Percentiles rank a stretch among this genome's conserved stretches.
These are phyloP conservation scores for Phytophthora palmivora DNA, from an alignment of 352 stramenopile species.

Conservation along the genomic window DNA sequence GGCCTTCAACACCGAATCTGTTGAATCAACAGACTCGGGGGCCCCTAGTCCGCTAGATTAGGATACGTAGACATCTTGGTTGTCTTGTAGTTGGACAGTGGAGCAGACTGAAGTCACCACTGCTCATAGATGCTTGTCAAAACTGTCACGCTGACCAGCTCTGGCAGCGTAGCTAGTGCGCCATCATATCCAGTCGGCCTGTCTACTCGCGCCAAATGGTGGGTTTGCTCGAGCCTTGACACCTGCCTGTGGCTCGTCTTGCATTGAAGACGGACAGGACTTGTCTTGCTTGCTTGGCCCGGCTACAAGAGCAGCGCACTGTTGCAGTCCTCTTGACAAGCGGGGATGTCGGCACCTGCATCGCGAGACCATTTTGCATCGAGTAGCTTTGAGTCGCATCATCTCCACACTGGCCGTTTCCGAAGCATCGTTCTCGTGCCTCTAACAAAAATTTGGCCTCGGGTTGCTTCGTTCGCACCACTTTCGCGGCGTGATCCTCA, in stretches of 20 bases:
- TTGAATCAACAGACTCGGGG: no score
- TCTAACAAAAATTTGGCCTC: slow-evolving; percentile 14
- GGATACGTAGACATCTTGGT: not conserved
- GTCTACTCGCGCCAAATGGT: slow-evolving; percentile 18
- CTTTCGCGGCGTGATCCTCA: slow-evolving; percentile 13
- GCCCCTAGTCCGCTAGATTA: no score
- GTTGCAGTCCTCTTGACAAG: not conserved
- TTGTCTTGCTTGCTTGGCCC: slow-evolving; percentile 16
- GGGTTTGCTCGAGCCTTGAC: slow-evolving; percentile 17
- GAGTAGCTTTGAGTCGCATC: slow-evolving; percentile 4
- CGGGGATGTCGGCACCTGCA: not conserved
- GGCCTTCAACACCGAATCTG: not conserved
- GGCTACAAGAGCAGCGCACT: slow-evolving; percentile 17
- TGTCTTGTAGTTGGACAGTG: slow-evolving; percentile 1
- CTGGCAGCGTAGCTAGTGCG: not conserved
- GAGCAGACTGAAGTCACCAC: not conserved
- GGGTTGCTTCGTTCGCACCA: slow-evolving; percentile 3
- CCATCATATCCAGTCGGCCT: slow-evolving; percentile 24
- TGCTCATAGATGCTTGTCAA: not conserved
- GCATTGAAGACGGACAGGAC: slow-evolving; percentile 13
- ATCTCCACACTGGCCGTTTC: slow-evolving; percentile 4
- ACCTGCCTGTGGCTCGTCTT: slow-evolving; percentile 18
- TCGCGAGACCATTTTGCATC: not conserved
- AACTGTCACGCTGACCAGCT: slow-evolving; percentile 1
- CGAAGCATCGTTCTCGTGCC: slow-evolving; percentile 13